A percentile compares a stretch with the other conserved stretches of the same genome.
Evolutionary conservation across 768 basidiomycete genomes (phyloP).

Genomic region (Clitopilus passeckerianus): DNA sequence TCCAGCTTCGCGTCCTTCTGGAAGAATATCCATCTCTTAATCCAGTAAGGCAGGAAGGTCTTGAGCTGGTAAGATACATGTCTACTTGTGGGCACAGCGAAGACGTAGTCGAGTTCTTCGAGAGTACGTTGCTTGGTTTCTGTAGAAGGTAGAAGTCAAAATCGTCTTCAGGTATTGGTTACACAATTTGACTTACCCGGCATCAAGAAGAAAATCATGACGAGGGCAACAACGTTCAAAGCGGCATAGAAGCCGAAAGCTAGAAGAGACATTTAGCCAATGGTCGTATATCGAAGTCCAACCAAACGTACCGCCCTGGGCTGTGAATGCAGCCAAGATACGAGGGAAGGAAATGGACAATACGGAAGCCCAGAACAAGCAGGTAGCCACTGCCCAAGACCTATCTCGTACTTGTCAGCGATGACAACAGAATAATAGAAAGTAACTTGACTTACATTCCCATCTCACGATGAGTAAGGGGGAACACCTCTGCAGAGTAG

Average conservation of each 20-base stretch:
- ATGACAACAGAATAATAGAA: constrained; percentile 19
- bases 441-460: constrained; percentile 32
- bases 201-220: constrained; percentile 53
- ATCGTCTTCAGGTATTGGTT: not conserved
- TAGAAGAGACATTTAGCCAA: constrained; percentile 2
- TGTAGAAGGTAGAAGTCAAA: constrained; percentile 9
- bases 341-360: constrained; percentile 57
- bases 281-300: constrained; percentile 9
- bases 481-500: constrained; percentile 91
- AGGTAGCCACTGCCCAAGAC: constrained; percentile 52
- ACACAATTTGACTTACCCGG: constrained; percentile 32
- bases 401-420: constrained; percentile 22
- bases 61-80: constrained; percentile 40
- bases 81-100: constrained; percentile 42
- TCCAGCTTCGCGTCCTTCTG: constrained; percentile 29
- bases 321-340: constrained; percentile 39
- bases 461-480: constrained; percentile 73
- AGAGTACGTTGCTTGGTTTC: constrained; percentile 52
- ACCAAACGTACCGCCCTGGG: constrained; percentile 25
- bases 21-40: constrained; percentile 41
- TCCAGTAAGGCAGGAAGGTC: constrained; percentile 45
- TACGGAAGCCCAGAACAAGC: constrained; percentile 49
- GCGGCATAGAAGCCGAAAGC: constrained; percentile 59
- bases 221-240: constrained; percentile 41
- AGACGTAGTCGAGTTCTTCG: constrained; percentile 46